These are phyloP conservation scores for Macrolepiota fuliginosa DNA, from an alignment of 768 basidiomycete species.

Conservation along the genomic window DNA sequence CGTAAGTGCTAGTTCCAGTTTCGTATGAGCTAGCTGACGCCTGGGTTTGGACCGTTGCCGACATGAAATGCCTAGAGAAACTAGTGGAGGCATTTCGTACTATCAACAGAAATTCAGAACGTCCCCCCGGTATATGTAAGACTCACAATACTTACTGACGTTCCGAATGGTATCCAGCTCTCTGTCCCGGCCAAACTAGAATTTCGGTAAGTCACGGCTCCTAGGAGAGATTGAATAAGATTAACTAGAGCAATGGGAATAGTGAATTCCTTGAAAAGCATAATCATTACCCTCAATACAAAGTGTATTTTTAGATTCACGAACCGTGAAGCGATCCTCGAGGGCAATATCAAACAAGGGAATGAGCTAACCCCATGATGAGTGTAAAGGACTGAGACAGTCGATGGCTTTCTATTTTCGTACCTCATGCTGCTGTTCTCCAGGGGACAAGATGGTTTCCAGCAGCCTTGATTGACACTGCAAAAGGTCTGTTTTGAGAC, in stretches of 20 bases:
- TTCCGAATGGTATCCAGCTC: slow-evolving; percentile 67
- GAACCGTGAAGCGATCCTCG: slow-evolving; percentile 64
- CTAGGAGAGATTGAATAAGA: neutral
- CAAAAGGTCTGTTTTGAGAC: slow-evolving; percentile 63
- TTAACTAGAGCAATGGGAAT: slow-evolving; percentile 64
- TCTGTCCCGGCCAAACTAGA: slow-evolving; percentile 66
- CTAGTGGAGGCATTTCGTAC: slow-evolving; percentile 53
- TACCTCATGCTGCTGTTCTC: slow-evolving; percentile 58
- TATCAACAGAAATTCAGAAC: slow-evolving; percentile 13
- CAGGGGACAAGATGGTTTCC: slow-evolving; percentile 52
- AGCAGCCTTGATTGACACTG: slow-evolving; percentile 67
- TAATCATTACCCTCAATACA: neutral
- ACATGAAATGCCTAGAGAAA: slow-evolving; percentile 53
- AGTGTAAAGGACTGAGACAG: slow-evolving; percentile 10
- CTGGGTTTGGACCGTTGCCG: slow-evolving; percentile 36
- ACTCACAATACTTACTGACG: slow-evolving; percentile 46
- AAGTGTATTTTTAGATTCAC: neutral
- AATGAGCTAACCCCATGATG: slow-evolving; percentile 47
- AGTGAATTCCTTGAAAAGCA: slow-evolving; percentile 54
- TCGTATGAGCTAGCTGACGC: slow-evolving; percentile 32
- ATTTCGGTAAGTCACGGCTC: slow-evolving; percentile 4
- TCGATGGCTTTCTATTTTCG: slow-evolving; percentile 3
- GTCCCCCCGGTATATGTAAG: neutral
- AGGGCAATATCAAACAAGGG: slow-evolving; percentile 63
- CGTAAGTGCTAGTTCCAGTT: slow-evolving; percentile 24